A percentile compares a stretch with the other conserved stretches of the same genome.
Evolutionary conservation across 2,329 filamentous ascomycete species (phyloP).

Genomic region (Penicillium sp.): DNA sequence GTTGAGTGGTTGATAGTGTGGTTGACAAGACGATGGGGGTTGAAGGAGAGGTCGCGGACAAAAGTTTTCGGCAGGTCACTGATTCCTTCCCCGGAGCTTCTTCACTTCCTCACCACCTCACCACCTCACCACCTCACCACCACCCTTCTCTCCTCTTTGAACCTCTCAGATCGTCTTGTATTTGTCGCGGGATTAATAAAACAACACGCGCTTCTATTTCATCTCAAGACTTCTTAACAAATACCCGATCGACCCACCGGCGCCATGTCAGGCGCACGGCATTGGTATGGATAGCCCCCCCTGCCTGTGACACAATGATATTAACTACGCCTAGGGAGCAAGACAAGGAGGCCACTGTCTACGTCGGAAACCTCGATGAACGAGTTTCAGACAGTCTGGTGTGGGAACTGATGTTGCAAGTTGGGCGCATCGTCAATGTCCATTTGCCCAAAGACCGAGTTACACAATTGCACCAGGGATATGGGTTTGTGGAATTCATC

Average conservation of each 20-base stretch:
- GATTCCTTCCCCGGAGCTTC: conserved; percentile 17
- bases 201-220: not conserved
- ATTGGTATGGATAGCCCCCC: conserved; percentile 62
- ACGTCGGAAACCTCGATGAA: conserved; percentile 98
- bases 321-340: conserved; percentile 69
- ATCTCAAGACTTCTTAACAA: not conserved
- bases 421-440: conserved; percentile 95
- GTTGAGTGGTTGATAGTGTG: conserved; percentile 10
- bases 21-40: conserved; percentile 14
- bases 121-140: conserved; percentile 1
- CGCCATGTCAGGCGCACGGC: conserved; percentile 69
- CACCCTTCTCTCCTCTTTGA: not conserved
- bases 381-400: conserved; percentile 86
- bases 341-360: conserved; percentile 97
- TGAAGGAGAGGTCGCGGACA: conserved; percentile 15
- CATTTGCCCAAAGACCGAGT: conserved; percentile 98
- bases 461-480: conserved; percentile 94
- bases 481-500: conserved; percentile 98
- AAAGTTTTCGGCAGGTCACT: conserved; percentile 34
- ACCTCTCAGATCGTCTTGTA: not conserved
- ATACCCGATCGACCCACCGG: conserved; percentile 8
- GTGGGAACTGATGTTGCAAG: conserved; percentile 98
- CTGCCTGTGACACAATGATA: not conserved
- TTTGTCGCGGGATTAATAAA: no score
- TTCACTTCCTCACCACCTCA: conserved; percentile 6